Evolutionary conservation across 176 grass and related monocot species (phyloP).

Genomic region (Olyra latifolia): DNA sequence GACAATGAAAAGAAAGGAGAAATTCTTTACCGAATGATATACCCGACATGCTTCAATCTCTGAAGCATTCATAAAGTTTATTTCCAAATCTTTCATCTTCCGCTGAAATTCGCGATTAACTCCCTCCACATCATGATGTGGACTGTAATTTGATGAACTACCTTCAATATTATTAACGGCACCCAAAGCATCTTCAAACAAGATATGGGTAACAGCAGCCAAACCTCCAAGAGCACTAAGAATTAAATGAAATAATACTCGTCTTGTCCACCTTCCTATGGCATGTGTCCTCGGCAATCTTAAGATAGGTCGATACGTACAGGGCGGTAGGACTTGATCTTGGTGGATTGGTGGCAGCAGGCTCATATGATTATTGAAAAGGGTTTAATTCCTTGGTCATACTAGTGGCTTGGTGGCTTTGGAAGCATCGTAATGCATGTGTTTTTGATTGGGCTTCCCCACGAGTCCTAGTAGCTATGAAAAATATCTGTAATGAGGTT

Average conservation of each 20-base stretch:
- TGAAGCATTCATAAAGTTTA: neutral
- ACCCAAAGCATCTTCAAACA: constrained; percentile 8
- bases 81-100: neutral
- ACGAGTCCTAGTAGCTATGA: too few species aligned
- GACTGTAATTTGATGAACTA: neutral
- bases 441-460: too few species aligned
- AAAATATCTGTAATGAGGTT: too few species aligned
- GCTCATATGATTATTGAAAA: too few species aligned
- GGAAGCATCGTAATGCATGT: too few species aligned
- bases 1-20: neutral
- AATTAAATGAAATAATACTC: neutral
- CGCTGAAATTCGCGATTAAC: neutral
- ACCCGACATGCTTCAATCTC: neutral
- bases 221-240: neutral
- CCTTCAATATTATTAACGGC: neutral
- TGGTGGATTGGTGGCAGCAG: too few species aligned
- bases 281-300: neutral
- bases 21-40: neutral
- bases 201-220: neutral
- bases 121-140: neutral
- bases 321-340: too few species aligned
- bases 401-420: too few species aligned
- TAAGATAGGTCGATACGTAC: neutral
- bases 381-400: too few species aligned
- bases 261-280: neutral